phyloP scores from a whole-genome alignment of 306 rosid species.

The Rosa multiflora region DNA sequence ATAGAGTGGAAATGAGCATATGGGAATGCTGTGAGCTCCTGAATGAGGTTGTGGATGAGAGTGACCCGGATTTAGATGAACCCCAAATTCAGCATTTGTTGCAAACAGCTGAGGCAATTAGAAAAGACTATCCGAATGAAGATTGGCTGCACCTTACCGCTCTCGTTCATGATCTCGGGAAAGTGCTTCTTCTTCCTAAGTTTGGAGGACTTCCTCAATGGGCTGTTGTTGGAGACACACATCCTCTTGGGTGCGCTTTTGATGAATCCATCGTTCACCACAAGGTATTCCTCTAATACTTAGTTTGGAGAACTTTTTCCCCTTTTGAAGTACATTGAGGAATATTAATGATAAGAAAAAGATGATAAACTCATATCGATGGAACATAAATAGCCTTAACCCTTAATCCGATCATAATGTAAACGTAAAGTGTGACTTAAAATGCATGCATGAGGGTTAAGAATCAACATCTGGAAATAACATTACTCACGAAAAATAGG shows the following conservation, averaged over 20 bases:
- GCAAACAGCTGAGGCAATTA: neutral
- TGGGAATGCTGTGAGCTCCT: constrained; percentile 1
- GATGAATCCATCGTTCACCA: constrained; percentile 37
- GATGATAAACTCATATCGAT: too few species aligned
- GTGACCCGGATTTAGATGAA: neutral
- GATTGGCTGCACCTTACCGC: constrained; percentile 6
- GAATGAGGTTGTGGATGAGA: constrained; percentile 8
- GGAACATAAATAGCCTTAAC: too few species aligned
- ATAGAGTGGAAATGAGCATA: neutral
- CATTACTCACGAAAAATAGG: neutral
- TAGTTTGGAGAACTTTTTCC: neutral
- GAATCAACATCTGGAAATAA: too few species aligned
- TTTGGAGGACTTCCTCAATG: constrained; percentile 13
- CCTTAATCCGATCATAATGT: neutral
- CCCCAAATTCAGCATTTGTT: constrained; percentile 4
- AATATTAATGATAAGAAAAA: too few species aligned
- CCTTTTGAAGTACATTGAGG: too few species aligned
- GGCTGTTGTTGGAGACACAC: constrained; percentile 12
- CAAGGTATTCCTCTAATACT: neutral
- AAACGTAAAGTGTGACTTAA: neutral
- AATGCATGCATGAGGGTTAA: too few species aligned
- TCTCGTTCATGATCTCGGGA: constrained; percentile 14
- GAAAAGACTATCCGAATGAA: constrained; percentile 6
- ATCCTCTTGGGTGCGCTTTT: constrained; percentile 39
- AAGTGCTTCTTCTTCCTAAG: neutral